Percentiles rank a stretch among this genome's conserved stretches.
Conservation (phyloP, 345 rosid species). For the Lepidium didymum region DNA sequence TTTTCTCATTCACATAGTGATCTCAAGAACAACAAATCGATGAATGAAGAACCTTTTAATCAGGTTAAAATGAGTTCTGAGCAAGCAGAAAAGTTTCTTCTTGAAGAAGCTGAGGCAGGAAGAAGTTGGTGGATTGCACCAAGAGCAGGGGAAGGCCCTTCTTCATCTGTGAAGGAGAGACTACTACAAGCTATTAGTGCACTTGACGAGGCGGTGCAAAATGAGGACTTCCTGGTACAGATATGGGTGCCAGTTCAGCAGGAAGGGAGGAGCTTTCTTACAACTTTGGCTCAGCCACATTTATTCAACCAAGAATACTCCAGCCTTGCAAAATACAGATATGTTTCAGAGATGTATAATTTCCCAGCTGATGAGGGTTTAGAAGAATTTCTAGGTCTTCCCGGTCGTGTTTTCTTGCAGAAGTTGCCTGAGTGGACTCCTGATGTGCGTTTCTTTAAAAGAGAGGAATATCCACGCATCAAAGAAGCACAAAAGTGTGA, state of each 20-base stretch:
- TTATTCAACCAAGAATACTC: constrained; percentile 40
- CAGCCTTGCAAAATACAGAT: constrained; percentile 60
- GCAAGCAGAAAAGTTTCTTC: constrained; percentile 24
- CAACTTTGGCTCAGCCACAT: constrained; percentile 72
- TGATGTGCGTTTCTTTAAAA: constrained; percentile 75
- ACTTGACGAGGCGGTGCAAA: constrained; percentile 48
- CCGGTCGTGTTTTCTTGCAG: constrained; percentile 72
- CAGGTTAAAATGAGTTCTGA: constrained; percentile 22
- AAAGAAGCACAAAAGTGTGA: constrained; percentile 49
- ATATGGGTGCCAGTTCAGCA: constrained; percentile 77
- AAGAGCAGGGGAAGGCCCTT: constrained; percentile 18
- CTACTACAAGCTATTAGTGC: constrained; percentile 42
- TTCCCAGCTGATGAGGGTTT: constrained; percentile 69
- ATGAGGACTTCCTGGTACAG: constrained; percentile 61
- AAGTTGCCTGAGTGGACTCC: constrained; percentile 95
- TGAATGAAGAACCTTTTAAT: constrained; percentile 11
- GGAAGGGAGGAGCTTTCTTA: constrained; percentile 60
- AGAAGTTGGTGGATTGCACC: constrained; percentile 71
- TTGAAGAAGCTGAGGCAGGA: constrained; percentile 41
- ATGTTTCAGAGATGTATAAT: constrained; percentile 57
- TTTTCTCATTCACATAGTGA: constrained; percentile 8
- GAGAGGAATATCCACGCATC: constrained; percentile 72
- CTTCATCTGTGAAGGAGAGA: constrained; percentile 52
- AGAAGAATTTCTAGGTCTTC: constrained; percentile 55
- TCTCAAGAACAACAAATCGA: constrained; percentile 17